Base-by-base conservation (phyloP, 805 yeast genomes). In the Yarrowia osloensis region DNA sequence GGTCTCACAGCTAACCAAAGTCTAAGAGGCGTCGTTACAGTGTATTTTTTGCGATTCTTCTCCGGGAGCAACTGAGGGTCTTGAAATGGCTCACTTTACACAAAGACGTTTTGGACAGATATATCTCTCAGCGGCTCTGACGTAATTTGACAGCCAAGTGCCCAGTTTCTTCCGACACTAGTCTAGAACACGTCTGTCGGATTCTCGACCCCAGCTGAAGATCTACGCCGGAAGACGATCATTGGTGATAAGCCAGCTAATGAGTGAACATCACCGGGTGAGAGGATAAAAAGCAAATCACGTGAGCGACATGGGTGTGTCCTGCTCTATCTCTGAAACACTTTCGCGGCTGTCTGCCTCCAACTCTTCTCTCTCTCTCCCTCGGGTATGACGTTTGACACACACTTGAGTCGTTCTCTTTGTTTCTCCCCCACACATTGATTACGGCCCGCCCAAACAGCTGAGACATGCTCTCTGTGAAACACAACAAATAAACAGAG, bases 401-500 rank as follows among this genome's bases (percentile, higher is more conserved):
- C 47, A 42, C 6, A 2, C 9, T 1, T 28, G 11, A 8, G 31
- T 2, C 1, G 4, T 28, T 11, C 7, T 28, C 5, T 5, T 22
- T 15, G n/a, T 24, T 8, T 46, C 5, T 26, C 6, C 50, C 50
- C 28, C 50, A 46, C 50, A 22, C 28, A 24, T 15, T 17, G 1
- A 28, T 13, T 1, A 4, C 46, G 46, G 46, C 46, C 49, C 49
- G 49, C 49, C 29, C 49, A 44, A 24, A 2, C 8, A 8, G 28
- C 19, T 47, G 52, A 47, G 52, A 47, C 52, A 47, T 47, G 26
- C n/a, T 4, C 15, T 7, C 8, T 5, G 31, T 49, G 54, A 49
- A 29, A 49, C 54, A 49, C 24, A 49, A 49, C 37, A 49, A 49
- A 49, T 49, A 49, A 46, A 46, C 50, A 46, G 21, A 26, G 21